Evolutionary conservation across 345 rosid species (phyloP).

Genomic region (Camelina neglecta): DNA sequence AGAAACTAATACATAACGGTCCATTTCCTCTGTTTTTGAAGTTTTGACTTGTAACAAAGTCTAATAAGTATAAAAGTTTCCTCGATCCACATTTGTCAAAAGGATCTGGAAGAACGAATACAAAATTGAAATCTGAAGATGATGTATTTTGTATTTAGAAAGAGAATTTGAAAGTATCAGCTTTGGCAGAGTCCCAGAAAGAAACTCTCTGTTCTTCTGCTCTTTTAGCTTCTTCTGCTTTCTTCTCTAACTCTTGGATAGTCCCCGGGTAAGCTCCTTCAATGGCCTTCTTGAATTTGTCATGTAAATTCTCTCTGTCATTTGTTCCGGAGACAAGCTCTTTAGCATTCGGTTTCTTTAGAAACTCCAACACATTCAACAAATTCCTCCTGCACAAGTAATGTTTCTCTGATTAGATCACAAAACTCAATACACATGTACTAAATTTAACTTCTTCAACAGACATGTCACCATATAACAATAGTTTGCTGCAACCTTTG

Average conservation of each 20-base stretch:
- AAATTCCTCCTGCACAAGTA: conserved; percentile 73
- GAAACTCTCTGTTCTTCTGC: conserved; percentile 61
- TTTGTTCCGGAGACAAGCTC: conserved; percentile 85
- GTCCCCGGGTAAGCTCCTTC: conserved; percentile 71
- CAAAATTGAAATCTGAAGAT: not conserved
- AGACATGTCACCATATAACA: not conserved
- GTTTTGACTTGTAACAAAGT: too few species aligned
- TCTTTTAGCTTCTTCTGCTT: conserved; percentile 62
- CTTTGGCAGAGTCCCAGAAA: conserved; percentile 87
- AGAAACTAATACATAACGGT: conserved; percentile 17
- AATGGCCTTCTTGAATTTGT: conserved; percentile 72
- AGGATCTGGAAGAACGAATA: too few species aligned
- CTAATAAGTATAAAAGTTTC: too few species aligned
- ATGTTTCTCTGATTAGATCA: conserved; percentile 23
- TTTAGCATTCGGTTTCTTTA: conserved; percentile 84
- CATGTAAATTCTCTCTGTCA: conserved; percentile 78
- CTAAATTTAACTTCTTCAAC: not conserved
- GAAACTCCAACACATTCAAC: conserved; percentile 80
- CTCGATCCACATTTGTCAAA: too few species aligned
- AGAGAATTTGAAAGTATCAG: conserved; percentile 78
- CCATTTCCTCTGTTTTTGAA: conserved; percentile 1
- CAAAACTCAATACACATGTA: conserved; percentile 16
- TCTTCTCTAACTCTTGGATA: conserved; percentile 54
- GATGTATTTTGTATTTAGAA: conserved; percentile 46
- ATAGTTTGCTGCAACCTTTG: not conserved